These are phyloP conservation scores for Aquilaria yunnanensis DNA, from an alignment of 345 rosid species.

Conservation along the genomic window DNA sequence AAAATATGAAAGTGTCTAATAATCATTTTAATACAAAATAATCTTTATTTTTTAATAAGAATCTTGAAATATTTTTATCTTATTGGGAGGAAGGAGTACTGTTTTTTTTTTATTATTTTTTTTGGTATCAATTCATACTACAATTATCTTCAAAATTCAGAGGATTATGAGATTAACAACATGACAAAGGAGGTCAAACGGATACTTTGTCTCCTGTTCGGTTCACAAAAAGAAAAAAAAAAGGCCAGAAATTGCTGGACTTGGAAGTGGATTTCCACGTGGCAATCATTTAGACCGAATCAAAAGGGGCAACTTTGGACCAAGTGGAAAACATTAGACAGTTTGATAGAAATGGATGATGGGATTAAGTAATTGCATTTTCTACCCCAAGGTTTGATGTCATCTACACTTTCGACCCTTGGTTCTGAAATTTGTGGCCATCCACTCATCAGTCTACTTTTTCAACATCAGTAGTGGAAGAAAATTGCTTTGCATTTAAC, in stretches of 20 bases:
- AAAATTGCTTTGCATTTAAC: too few relatives aligned
- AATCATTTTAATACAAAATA: too few relatives aligned
- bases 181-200: background rate
- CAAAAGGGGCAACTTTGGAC: background rate
- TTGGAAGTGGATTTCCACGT: conserved; percentile 1
- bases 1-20: too few relatives aligned
- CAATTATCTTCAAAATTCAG: background rate
- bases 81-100: background rate
- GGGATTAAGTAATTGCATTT: too few relatives aligned
- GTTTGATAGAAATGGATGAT: too few relatives aligned
- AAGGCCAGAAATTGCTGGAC: background rate
- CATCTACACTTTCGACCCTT: too few relatives aligned
- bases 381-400: too few relatives aligned
- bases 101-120: background rate
- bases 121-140: background rate
- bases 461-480: too few relatives aligned
- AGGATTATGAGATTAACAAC: background rate
- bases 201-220: background rate
- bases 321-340: too few relatives aligned
- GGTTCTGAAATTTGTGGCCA: too few relatives aligned
- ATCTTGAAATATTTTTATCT: background rate
- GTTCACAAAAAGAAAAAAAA: background rate
- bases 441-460: too few relatives aligned
- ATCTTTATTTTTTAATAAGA: too few relatives aligned
- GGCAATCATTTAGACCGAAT: background rate